Percentiles rank a stretch among this genome's conserved stretches.
phyloP scores from a whole-genome alignment of 768 basidiomycete species.

The Leccinum aurantiacum region DNA sequence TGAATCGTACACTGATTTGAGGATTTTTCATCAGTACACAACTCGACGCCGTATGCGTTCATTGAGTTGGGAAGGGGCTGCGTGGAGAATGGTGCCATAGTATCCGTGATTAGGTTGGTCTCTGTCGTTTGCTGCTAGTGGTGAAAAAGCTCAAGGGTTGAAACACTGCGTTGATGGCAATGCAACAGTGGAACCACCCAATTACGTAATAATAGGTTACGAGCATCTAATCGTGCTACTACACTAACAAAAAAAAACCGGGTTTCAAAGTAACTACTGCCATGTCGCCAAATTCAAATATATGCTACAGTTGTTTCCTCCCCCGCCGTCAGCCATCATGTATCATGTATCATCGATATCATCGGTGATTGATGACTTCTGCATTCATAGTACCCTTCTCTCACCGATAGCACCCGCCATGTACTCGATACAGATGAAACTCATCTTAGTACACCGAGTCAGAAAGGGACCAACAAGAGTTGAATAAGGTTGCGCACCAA shows the following conservation, averaged over 20 bases:
- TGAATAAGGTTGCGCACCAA: too few species aligned
- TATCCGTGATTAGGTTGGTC: slow-evolving; percentile 15
- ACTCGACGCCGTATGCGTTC: slow-evolving; percentile 13
- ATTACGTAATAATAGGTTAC: neutral
- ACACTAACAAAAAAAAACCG: neutral
- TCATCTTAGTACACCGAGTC: too few species aligned
- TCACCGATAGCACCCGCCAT: too few species aligned
- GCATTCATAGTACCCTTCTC: neutral
- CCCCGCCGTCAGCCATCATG: too few species aligned
- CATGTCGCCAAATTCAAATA: slow-evolving; percentile 5
- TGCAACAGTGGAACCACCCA: too few species aligned
- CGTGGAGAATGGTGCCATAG: slow-evolving; percentile 28
- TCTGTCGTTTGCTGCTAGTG: slow-evolving; percentile 7
- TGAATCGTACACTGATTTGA: slow-evolving; percentile 27
- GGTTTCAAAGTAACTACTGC: slow-evolving; percentile 9
- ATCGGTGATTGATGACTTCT: too few species aligned
- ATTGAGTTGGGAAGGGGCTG: slow-evolving; percentile 30
- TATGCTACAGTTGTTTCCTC: too few species aligned
- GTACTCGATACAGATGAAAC: too few species aligned
- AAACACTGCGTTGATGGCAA: neutral
- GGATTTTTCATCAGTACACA: slow-evolving; percentile 15
- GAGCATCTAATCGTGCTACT: neutral
- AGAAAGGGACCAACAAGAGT: too few species aligned
- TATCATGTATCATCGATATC: too few species aligned
- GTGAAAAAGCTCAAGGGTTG: neutral